Evolutionary conservation across 805 yeast species (phyloP).

Genomic region (Candida ulmi): DNA sequence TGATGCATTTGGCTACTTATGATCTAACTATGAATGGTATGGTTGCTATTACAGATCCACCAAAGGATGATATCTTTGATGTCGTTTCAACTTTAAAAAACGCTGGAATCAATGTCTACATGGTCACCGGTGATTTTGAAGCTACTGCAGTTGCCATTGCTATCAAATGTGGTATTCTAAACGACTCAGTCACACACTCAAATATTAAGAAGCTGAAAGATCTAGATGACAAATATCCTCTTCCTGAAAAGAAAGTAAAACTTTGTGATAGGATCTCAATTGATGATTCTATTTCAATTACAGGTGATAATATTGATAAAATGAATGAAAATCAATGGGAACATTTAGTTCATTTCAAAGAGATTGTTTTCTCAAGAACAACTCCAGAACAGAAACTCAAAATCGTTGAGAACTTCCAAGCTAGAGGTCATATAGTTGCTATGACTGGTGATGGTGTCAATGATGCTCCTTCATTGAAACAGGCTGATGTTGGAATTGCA

Average conservation of each 20-base stretch:
- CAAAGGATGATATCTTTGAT: slow-evolving; percentile 29
- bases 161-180: slow-evolving; percentile 33
- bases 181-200: slow-evolving; percentile 7
- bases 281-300: slow-evolving; percentile 27
- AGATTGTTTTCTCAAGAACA: slow-evolving; percentile 31
- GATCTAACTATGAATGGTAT: slow-evolving; percentile 31
- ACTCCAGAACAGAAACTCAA: slow-evolving; percentile 46
- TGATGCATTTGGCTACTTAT: slow-evolving; percentile 7
- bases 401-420: slow-evolving; percentile 43
- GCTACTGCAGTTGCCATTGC: slow-evolving; percentile 48
- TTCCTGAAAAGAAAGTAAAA: slow-evolving; percentile 4
- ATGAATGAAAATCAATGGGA: slow-evolving; percentile 39
- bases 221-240: slow-evolving; percentile 12
- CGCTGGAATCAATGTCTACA: slow-evolving; percentile 36
- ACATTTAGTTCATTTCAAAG: slow-evolving; percentile 28
- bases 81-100: slow-evolving; percentile 28
- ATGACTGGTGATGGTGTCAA: slow-evolving; percentile 94
- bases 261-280: slow-evolving; percentile 10
- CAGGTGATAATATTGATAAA: slow-evolving; percentile 27
- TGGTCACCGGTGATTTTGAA: slow-evolving; percentile 52
- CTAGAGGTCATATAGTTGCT: slow-evolving; percentile 74
- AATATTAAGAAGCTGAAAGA: slow-evolving; percentile 15
- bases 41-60: slow-evolving; percentile 40
- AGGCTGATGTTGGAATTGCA: slow-evolving; percentile 81
- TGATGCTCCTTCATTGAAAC: slow-evolving; percentile 80